Base-by-base conservation (phyloP, 139 green algal species). In the Chlamydomonas eustigma region DNA sequence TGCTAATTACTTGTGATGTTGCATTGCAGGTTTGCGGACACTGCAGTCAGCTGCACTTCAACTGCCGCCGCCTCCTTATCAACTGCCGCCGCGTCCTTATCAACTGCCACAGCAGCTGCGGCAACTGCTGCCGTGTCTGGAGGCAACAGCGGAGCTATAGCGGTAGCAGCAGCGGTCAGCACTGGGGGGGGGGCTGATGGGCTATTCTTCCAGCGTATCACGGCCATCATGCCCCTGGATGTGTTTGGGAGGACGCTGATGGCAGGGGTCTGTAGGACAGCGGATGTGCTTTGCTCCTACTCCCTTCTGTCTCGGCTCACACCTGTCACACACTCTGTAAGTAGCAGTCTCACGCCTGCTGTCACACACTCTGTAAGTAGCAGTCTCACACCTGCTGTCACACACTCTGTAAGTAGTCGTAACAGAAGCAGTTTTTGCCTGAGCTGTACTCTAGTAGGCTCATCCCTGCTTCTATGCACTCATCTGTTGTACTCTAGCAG, bases 251-350 rank as follows among this genome's bases (percentile, higher is more conserved):
- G 50, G 65, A 73, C 12, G 12, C 34, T 73, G 65, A 37, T 73
- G 34, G 65, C 65, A 3, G 65, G 65, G 33, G 65, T 39, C 5
- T 73, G 65, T 31, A 6, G 65, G 4, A 73, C 65, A 6, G 8
- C 65, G n/a, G 8, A 73, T 18, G 65, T 73, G 65, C 31, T 73
- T 73, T 25, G 18, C 12, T 73, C 65, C 3, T 73, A 39, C 18
- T 25, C 18, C 65, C 65, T 73, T 18, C 65, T 73, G 5, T 73
- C 65, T 8, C 32, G 65, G 30, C 65, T 73, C 12, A 73, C 5
- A 32, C 74, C 74, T 1, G 74, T 78, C 35, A 78, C 74, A n/a
- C 74, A 78, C 63, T 78, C 58, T 2, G 44, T 58, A 58, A 58
- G 18, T 18, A 58, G 44, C 44, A 58, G 12, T 28, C 44, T 28